phyloP scores from a whole-genome alignment of 805 yeast species.

The Candida khao-thaluensis region DNA sequence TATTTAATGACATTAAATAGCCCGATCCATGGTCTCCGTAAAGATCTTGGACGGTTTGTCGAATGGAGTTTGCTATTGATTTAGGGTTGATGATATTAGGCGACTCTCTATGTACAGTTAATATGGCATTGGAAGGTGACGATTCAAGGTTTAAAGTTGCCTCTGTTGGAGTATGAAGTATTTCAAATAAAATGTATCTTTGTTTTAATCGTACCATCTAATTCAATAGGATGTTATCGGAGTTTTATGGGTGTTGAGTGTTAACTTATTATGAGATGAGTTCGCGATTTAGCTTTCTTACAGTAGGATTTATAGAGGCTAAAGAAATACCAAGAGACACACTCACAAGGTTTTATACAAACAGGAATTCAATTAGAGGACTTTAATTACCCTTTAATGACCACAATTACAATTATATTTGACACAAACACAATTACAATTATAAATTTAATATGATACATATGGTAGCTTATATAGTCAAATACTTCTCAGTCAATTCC shows the following conservation, averaged over 20 bases:
- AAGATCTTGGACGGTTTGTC: slow-evolving; percentile 54
- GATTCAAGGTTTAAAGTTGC: slow-evolving; percentile 41
- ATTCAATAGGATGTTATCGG: too few relatives aligned
- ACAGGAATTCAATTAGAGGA: too few relatives aligned
- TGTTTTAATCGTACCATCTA: slow-evolving; percentile 88
- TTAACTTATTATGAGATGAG: not conserved
- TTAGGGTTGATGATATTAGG: slow-evolving; percentile 49
- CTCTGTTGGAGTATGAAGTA: slow-evolving; percentile 58
- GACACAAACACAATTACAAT: too few relatives aligned
- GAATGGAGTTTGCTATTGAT: slow-evolving; percentile 50
- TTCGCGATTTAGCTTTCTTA: too few relatives aligned
- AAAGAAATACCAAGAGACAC: too few relatives aligned
- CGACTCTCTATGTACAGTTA: slow-evolving; percentile 52
- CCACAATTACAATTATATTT: too few relatives aligned
- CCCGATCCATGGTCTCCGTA: slow-evolving; percentile 84
- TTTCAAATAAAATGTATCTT: slow-evolving; percentile 78
- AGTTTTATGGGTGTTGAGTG: slow-evolving; percentile 1
- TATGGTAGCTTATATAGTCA: slow-evolving; percentile 40
- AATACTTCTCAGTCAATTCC: slow-evolving; percentile 60
- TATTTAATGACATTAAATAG: slow-evolving; percentile 54
- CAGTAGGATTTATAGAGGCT: too few relatives aligned
- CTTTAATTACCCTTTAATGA: too few relatives aligned
- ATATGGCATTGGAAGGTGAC: slow-evolving; percentile 37
- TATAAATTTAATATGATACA: too few relatives aligned
- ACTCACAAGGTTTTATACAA: too few relatives aligned